Evolutionary conservation across 495 filamentous ascomycete species (phyloP), one percentile per base, ranked within the genome.

Genomic region (Copromyces sp.): DNA sequence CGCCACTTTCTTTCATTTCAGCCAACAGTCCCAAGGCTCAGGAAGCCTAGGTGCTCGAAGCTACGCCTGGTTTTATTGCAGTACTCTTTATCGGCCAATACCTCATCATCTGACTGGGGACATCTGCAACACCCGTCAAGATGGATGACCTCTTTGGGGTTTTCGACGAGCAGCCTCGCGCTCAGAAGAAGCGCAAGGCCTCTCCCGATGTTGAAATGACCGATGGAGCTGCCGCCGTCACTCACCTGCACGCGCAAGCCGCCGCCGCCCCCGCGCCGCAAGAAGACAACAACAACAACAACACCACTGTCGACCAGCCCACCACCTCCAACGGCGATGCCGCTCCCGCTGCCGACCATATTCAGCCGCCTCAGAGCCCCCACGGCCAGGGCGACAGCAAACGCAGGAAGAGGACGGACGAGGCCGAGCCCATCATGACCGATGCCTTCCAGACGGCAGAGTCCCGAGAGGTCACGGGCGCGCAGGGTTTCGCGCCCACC

Each of bases 381-480:
- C 6, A 73, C 80, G 41, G 77, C 71, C 79, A 81, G 14, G 79
- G 80, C 73, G 80, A 81, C 68, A 79, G 80, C 72, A 99, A 98
- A 82, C 90, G 95, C 47, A 90, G 89, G 74, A 88, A 92, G 75
- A 88, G 90, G 75, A 88, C 94, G 68, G 86, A 87, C 47, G 90
- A 88, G 75, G 87, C 90, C 17, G 93, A 91, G 73, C 93, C 95
- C 20, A 89, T 98, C 45, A 88, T 98, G 73, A 94, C 94, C 47
- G 95, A 99, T 82, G 88, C 92, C 16, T 99, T 98, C 81, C 90
- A 98, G 82, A 97, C 96, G n/a, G 93, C 94, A 78, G 91, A 97
- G 81, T 94, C 94, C 53, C 85, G 93, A 83, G 93, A 99, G 80
- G 88, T 98, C 39, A 91, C 90, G 40, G 91, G 89, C 5, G 90